Percentiles rank a stretch among this genome's conserved stretches.
These are phyloP conservation scores for Metarhizium anisopliae DNA, from an alignment of 2,329 filamentous ascomycete genomes.

Conservation along the genomic window DNA sequence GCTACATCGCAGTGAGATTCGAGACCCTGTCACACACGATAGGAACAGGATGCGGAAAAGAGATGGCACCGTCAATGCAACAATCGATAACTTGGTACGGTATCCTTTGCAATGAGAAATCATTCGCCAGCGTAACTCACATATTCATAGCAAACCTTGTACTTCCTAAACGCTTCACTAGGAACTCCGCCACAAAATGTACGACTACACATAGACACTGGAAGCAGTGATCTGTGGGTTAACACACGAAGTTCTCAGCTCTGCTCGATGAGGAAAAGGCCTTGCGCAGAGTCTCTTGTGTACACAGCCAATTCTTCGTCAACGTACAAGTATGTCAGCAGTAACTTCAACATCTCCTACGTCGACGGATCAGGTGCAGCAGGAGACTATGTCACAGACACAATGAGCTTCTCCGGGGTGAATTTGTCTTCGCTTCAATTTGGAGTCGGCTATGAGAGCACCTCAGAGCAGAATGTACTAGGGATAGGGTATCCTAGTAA, in stretches of 20 bases:
- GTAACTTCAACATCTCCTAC: slow-evolving; percentile 80
- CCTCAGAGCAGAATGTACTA: slow-evolving; percentile 62
- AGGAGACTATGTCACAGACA: slow-evolving; percentile 77
- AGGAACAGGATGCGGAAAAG: slow-evolving; percentile 25
- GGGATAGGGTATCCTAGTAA: slow-evolving; percentile 77
- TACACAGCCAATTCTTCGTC: slow-evolving; percentile 66
- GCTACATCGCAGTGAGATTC: slow-evolving; percentile 26
- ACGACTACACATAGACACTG: slow-evolving; percentile 56
- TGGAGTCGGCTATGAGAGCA: slow-evolving; percentile 59
- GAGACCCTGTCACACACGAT: slow-evolving; percentile 35
- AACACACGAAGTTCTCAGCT: slow-evolving; percentile 55
- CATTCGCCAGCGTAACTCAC: not conserved
- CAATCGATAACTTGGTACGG: slow-evolving; percentile 47
- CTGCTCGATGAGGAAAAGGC: slow-evolving; percentile 39
- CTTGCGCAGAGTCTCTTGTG: slow-evolving; percentile 54
- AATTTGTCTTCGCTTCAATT: slow-evolving; percentile 55
- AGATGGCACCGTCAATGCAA: slow-evolving; percentile 32
- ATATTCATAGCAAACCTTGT: slow-evolving; percentile 42
- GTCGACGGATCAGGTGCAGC: slow-evolving; percentile 69
- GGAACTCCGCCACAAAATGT: slow-evolving; percentile 53
- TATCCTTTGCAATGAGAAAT: not conserved
- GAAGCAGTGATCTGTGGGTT: slow-evolving; percentile 62
- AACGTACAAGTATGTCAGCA: slow-evolving; percentile 64
- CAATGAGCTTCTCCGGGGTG: slow-evolving; percentile 48
- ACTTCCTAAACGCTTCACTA: slow-evolving; percentile 53